Conservation (phyloP, 2,329 filamentous ascomycete species). For the Periconia macrospinosa region DNA sequence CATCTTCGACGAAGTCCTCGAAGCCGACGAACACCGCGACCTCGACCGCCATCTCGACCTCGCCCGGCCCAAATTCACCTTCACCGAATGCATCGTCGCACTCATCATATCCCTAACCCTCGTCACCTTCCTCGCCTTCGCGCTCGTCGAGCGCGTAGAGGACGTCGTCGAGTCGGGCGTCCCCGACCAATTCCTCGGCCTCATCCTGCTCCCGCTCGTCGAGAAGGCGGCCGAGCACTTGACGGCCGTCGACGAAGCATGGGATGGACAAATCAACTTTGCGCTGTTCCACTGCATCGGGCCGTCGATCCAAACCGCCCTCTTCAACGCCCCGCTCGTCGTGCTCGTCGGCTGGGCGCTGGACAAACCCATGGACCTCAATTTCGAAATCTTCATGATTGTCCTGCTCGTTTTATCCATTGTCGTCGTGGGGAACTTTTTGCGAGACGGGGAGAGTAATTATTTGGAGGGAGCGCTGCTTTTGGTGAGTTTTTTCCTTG, state of each 20-base stretch:
- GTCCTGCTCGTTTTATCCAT: conserved; percentile 80
- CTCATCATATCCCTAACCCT: conserved; percentile 66
- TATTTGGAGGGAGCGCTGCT: conserved; percentile 85
- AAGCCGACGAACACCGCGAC: conserved; percentile 69
- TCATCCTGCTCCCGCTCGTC: conserved; percentile 79
- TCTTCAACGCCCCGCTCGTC: conserved; percentile 83
- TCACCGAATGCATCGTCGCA: conserved; percentile 71
- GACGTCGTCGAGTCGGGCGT: conserved; percentile 59
- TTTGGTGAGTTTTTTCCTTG: conserved; percentile 48
- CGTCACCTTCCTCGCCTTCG: conserved; percentile 73
- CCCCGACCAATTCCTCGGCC: conserved; percentile 59
- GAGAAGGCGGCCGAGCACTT: conserved; percentile 88
- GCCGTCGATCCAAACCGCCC: conserved; percentile 83
- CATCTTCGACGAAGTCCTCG: conserved; percentile 75
- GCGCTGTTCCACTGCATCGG: conserved; percentile 84
- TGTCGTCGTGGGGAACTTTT: conserved; percentile 82
- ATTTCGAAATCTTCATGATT: conserved; percentile 87
- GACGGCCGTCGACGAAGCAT: conserved; percentile 82
- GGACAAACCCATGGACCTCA: conserved; percentile 70
- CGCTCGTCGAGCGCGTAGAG: conserved; percentile 73
- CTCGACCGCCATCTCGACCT: conserved; percentile 63
- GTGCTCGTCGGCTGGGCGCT: conserved; percentile 83
- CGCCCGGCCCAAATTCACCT: conserved; percentile 69
- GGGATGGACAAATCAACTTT: conserved; percentile 80
- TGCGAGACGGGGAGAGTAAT: conserved; percentile 86